Percentiles rank a stretch among this genome's conserved stretches.
Conservation (phyloP, 768 basidiomycete species). For the Tephrocybe sp. region DNA sequence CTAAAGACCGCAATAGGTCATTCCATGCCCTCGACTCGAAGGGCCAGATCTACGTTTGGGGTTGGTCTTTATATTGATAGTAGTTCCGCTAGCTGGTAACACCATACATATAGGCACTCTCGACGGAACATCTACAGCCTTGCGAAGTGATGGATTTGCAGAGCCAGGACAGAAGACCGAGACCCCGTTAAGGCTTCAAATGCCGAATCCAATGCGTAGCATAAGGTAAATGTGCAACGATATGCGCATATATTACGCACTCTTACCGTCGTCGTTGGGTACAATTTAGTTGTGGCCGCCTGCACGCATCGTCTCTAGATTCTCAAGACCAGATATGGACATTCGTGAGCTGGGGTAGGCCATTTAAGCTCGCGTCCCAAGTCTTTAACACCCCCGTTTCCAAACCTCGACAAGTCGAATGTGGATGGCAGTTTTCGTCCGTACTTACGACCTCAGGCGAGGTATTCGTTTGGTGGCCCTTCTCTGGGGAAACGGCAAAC, state of each 20-base stretch:
- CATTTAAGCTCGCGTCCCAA: constrained; percentile 56
- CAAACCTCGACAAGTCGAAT: constrained; percentile 59
- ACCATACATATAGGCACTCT: constrained; percentile 51
- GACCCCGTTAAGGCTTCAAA: constrained; percentile 53
- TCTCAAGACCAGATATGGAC: constrained; percentile 62
- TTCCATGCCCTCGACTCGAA: constrained; percentile 82
- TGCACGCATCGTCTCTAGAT: constrained; percentile 70
- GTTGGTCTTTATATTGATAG: constrained; percentile 32
- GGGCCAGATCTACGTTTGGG: constrained; percentile 80
- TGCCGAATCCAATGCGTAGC: constrained; percentile 57
- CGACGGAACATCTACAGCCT: constrained; percentile 39
- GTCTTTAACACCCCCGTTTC: constrained; percentile 44
- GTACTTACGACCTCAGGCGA: constrained; percentile 70
- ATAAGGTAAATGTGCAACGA: constrained; percentile 49
- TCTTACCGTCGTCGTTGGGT: constrained; percentile 1
- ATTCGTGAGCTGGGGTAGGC: constrained; percentile 75
- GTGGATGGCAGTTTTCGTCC: constrained; percentile 81
- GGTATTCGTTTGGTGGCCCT: constrained; percentile 77
- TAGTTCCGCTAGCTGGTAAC: not conserved
- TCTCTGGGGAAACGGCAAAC: constrained; percentile 38
- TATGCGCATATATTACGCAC: not conserved
- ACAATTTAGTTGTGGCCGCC: constrained; percentile 65
- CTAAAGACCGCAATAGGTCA: constrained; percentile 48
- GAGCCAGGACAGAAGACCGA: constrained; percentile 45
- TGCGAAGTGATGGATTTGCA: constrained; percentile 55